phyloP scores from a whole-genome alignment of 257 asterid genomes.

The Echium plantagineum region DNA sequence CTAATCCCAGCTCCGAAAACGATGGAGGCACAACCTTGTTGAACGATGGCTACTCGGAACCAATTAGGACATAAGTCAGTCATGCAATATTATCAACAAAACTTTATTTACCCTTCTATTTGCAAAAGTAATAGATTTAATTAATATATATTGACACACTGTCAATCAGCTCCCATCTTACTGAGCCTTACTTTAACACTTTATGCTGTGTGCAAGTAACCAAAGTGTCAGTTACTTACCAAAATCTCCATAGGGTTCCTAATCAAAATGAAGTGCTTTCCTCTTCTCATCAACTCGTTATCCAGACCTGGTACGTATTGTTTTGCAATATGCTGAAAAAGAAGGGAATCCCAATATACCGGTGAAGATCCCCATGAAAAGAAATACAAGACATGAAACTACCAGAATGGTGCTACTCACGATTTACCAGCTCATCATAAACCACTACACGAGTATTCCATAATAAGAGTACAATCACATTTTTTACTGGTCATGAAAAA shows the following conservation, averaged over 20 bases:
- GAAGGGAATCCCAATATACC: neutral
- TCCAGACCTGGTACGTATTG: constrained; percentile 56
- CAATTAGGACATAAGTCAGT: constrained; percentile 14
- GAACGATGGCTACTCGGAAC: constrained; percentile 52
- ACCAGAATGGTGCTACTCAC: neutral
- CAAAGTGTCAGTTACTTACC: constrained; percentile 27
- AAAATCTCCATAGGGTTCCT: constrained; percentile 78
- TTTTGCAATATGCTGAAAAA: constrained; percentile 73
- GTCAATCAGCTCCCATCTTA: neutral
- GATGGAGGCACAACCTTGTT: constrained; percentile 57
- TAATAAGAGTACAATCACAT: neutral
- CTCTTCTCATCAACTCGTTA: constrained; percentile 56
- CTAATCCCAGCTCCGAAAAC: constrained; percentile 56
- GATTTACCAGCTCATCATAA: no score
- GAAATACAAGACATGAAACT: neutral
- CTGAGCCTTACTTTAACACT: no score
- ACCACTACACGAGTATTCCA: no score
- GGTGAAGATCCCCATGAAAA: neutral
- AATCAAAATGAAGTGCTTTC: constrained; percentile 73
- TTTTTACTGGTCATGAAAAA: no score
- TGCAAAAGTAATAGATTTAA: neutral
- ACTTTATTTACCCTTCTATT: neutral
- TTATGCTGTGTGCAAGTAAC: neutral
- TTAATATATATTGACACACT: no score
- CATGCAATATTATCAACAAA: constrained; percentile 8